Percentiles rank a stretch among this genome's conserved stretches.
phyloP scores from a whole-genome alignment of 495 filamentous ascomycete species.

The Hypoxylon intermedium region DNA sequence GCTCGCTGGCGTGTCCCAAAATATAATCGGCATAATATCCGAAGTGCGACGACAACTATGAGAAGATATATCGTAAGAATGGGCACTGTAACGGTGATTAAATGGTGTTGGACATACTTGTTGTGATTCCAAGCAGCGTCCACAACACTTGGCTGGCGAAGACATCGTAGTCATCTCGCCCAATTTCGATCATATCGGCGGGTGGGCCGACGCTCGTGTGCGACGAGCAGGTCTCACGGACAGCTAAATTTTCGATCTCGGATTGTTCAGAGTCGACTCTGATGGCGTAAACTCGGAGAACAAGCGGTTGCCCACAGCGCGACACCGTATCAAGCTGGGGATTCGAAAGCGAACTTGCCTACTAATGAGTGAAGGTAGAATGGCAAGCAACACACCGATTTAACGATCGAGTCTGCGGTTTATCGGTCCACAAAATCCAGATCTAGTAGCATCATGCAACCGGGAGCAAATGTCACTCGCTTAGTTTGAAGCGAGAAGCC shows the following conservation, averaged over 20 bases:
- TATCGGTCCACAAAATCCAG: slow-evolving; percentile 7
- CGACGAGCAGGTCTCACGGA: neutral
- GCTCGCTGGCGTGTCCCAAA: slow-evolving; percentile 16
- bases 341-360: neutral
- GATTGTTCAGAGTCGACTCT: neutral
- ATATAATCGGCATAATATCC: slow-evolving; percentile 29
- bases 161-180: slow-evolving; percentile 27
- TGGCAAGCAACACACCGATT: neutral
- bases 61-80: slow-evolving; percentile 15
- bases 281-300: neutral
- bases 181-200: slow-evolving; percentile 25
- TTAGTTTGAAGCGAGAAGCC: slow-evolving; percentile 12
- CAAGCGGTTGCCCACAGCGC: neutral
- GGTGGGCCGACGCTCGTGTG: neutral
- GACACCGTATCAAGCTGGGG: neutral
- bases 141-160: slow-evolving; percentile 31
- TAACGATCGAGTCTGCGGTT: slow-evolving; percentile 17
- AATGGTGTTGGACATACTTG: slow-evolving; percentile 11
- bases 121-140: slow-evolving; percentile 25
- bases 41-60: slow-evolving; percentile 35
- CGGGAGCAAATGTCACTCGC: neutral
- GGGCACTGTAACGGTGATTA: neutral
- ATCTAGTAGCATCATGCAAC: slow-evolving; percentile 17
- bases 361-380: slow-evolving; percentile 5
- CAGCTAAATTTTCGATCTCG: neutral